Evolutionary conservation across 106 monocot species (phyloP).

Genomic region (Dendrobium huoshanense): DNA sequence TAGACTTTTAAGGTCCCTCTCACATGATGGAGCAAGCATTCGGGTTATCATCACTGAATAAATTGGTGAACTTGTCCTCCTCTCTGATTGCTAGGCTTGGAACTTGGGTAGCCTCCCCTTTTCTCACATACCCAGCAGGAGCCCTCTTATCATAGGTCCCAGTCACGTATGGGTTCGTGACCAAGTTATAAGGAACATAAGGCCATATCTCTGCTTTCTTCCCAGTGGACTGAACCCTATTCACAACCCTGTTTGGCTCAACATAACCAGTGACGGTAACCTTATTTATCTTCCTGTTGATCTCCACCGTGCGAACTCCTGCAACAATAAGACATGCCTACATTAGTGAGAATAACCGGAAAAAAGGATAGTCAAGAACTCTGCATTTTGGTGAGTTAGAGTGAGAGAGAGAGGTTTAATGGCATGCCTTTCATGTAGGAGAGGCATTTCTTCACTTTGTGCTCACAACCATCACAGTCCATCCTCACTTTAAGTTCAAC

Average conservation of each 20-base stretch:
- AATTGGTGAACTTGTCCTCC: conserved; percentile 33
- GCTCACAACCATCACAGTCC: conserved; percentile 62
- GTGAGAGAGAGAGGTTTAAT: not conserved
- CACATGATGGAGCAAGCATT: conserved; percentile 68
- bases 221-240: conserved; percentile 39
- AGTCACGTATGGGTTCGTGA: conserved; percentile 32
- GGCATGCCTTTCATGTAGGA: conserved; percentile 43
- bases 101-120: conserved; percentile 21
- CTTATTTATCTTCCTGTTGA: conserved; percentile 45
- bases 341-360: not conserved
- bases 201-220: conserved; percentile 67
- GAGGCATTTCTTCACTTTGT: conserved; percentile 51
- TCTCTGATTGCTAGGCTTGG: conserved; percentile 15
- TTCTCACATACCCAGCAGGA: conserved; percentile 53
- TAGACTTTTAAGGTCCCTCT: not conserved
- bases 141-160: conserved; percentile 56
- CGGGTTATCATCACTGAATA: conserved; percentile 67
- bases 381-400: not conserved
- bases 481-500: conserved; percentile 54
- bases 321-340: not conserved
- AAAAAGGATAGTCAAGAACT: not conserved
- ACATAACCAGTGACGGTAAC: conserved; percentile 44
- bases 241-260: conserved; percentile 40
- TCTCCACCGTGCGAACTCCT: conserved; percentile 41
- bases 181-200: conserved; percentile 47